A percentile compares a stretch with the other conserved stretches of the same genome.
phyloP scores from a whole-genome alignment of 148 eudicot genomes.

The Chenopodium album region DNA sequence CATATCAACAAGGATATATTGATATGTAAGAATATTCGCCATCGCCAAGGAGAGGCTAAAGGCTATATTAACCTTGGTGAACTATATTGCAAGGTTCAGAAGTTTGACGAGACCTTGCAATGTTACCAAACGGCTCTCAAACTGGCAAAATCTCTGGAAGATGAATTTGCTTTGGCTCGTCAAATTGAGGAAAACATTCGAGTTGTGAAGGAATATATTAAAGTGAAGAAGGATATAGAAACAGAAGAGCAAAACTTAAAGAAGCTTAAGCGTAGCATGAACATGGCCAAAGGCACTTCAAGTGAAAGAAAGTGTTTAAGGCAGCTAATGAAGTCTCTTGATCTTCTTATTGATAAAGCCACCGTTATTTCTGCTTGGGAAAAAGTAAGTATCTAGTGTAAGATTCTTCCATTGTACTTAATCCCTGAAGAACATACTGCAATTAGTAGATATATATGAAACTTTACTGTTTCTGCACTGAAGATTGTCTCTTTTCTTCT shows the following conservation, averaged over 20 bases:
- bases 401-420: background rate
- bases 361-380: slow-evolving; percentile 55
- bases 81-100: slow-evolving; percentile 58
- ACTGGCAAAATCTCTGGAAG: slow-evolving; percentile 81
- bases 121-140: slow-evolving; percentile 75
- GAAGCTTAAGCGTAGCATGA: slow-evolving; percentile 57
- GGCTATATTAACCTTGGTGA: slow-evolving; percentile 94
- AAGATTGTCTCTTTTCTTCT: background rate
- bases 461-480: background rate
- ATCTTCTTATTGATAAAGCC: slow-evolving; percentile 74
- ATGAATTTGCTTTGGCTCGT: slow-evolving; percentile 67
- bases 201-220: slow-evolving; percentile 51
- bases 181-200: slow-evolving; percentile 64
- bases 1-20: slow-evolving; percentile 73
- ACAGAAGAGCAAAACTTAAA: slow-evolving; percentile 72
- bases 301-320: slow-evolving; percentile 59
- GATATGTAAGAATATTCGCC: slow-evolving; percentile 70
- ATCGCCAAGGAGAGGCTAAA: slow-evolving; percentile 92
- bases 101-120: slow-evolving; percentile 65
- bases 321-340: slow-evolving; percentile 66
- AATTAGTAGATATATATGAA: too few species aligned
- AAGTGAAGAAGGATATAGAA: slow-evolving; percentile 58
- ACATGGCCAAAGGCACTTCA: slow-evolving; percentile 56
- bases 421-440: background rate
- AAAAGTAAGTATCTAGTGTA: slow-evolving; percentile 42